Percentiles rank a stretch among this genome's conserved stretches.
These are phyloP conservation scores for Plasmopara muralis DNA, from an alignment of 352 stramenopile species.

Conservation along the genomic window DNA sequence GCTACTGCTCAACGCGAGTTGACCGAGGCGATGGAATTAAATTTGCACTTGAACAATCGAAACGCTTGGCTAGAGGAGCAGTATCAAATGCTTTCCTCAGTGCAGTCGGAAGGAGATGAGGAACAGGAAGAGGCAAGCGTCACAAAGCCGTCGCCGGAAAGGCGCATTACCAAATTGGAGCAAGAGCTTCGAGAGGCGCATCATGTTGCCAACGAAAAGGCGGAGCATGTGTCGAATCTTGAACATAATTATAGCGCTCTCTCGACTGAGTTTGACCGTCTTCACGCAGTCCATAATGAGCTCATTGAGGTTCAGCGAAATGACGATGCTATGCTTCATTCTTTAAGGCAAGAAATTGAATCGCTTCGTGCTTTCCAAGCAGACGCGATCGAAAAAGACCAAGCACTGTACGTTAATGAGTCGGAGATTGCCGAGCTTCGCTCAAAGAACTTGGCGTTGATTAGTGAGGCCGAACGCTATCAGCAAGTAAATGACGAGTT, in stretches of 20 bases:
- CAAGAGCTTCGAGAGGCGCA: slow-evolving; percentile 36
- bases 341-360: slow-evolving; percentile 27
- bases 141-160: slow-evolving; percentile 20
- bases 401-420: slow-evolving; percentile 23
- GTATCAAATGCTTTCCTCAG: slow-evolving; percentile 38
- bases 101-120: slow-evolving; percentile 27
- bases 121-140: slow-evolving; percentile 24
- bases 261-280: slow-evolving; percentile 33
- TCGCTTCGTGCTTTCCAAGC: slow-evolving; percentile 15
- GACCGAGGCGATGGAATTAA: slow-evolving; percentile 79
- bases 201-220: slow-evolving; percentile 24
- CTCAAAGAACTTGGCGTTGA: slow-evolving; percentile 10
- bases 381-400: slow-evolving; percentile 17
- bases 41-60: slow-evolving; percentile 69
- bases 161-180: slow-evolving; percentile 27
- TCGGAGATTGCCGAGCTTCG: slow-evolving; percentile 30
- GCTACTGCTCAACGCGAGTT: slow-evolving; percentile 60
- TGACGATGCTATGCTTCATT: slow-evolving; percentile 17
- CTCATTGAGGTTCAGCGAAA: slow-evolving; percentile 23
- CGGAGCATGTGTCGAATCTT: slow-evolving; percentile 28
- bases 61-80: slow-evolving; percentile 78
- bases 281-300: slow-evolving; percentile 24
- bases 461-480: slow-evolving; percentile 26
- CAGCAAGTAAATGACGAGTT: slow-evolving; percentile 21
- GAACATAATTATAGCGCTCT: slow-evolving; percentile 38